phyloP scores from a whole-genome alignment of 2,329 filamentous ascomycete species.

The Sarocladium kiliense region DNA sequence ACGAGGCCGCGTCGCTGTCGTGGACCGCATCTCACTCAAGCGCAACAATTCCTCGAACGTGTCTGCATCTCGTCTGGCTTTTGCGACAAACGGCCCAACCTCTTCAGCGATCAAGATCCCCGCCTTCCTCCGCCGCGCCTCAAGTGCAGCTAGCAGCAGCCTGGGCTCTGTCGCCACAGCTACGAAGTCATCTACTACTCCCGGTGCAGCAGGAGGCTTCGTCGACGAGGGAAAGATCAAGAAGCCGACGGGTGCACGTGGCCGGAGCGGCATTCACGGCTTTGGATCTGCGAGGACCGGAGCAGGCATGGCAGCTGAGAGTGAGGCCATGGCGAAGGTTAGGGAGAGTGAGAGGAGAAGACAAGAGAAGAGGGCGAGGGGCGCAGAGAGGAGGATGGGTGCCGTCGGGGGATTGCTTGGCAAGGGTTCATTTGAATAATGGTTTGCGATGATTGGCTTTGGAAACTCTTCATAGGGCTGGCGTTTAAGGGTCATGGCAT shows the following conservation, averaged over 20 bases:
- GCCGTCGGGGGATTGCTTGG: slow-evolving; percentile 55
- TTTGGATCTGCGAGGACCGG: slow-evolving; percentile 30
- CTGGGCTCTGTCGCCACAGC: slow-evolving; percentile 22
- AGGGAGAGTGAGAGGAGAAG: slow-evolving; percentile 53
- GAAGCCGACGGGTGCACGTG: slow-evolving; percentile 46
- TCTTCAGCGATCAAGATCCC: slow-evolving; percentile 60
- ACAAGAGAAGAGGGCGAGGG: slow-evolving; percentile 52
- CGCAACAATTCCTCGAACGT: slow-evolving; percentile 41
- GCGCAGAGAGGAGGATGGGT: slow-evolving; percentile 50
- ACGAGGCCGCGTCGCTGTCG: slow-evolving; percentile 40
- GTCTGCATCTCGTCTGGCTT: slow-evolving; percentile 46
- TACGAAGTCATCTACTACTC: slow-evolving; percentile 4
- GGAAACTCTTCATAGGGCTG: not conserved
- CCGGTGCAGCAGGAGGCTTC: slow-evolving; percentile 27
- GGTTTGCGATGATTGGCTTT: not conserved
- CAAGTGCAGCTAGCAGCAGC: slow-evolving; percentile 24
- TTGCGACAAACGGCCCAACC: slow-evolving; percentile 33
- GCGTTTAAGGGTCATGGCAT: slow-evolving; percentile 5
- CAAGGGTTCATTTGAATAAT: slow-evolving; percentile 38
- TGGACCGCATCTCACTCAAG: slow-evolving; percentile 71
- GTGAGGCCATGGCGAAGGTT: slow-evolving; percentile 48
- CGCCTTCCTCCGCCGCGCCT: slow-evolving; percentile 62
- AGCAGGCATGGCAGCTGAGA: slow-evolving; percentile 38
- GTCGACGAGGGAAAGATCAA: slow-evolving; percentile 52
- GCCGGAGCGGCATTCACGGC: slow-evolving; percentile 55